These are phyloP conservation scores for Capsicum pubescens DNA, from an alignment of 257 asterid genomes.

Conservation along the genomic window DNA sequence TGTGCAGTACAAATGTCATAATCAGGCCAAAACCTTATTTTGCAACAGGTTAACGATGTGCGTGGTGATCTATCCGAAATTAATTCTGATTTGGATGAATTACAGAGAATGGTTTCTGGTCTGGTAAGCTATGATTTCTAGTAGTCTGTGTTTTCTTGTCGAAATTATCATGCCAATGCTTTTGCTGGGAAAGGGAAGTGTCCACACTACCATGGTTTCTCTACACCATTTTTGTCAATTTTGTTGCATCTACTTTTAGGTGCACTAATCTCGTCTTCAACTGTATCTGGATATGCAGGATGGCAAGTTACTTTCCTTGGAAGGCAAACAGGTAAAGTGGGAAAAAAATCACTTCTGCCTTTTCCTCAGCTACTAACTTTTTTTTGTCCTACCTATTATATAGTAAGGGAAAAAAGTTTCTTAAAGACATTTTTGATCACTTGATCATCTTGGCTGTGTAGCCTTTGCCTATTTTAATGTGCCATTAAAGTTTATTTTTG, in stretches of 20 bases:
- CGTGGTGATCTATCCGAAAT: conserved; percentile 34
- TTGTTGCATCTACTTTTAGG: conserved; percentile 1
- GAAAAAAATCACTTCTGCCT: not conserved
- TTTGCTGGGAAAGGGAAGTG: not conserved
- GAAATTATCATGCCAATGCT: not conserved
- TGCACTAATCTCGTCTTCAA: conserved; percentile 8
- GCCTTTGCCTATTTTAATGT: not conserved
- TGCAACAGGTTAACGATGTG: conserved; percentile 32
- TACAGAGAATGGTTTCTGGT: conserved; percentile 31
- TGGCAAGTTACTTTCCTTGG: conserved; percentile 68
- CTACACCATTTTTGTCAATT: not conserved
- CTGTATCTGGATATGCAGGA: conserved; percentile 54
- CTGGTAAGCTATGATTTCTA: conserved; percentile 23
- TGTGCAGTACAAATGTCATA: not conserved
- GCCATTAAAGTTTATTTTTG: not conserved
- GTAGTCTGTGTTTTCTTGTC: not conserved
- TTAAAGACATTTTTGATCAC: not conserved
- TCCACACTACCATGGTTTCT: not conserved
- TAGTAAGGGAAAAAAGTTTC: not conserved
- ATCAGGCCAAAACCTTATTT: not conserved
- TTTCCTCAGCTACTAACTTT: not conserved
- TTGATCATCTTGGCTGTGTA: not conserved
- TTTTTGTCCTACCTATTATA: conserved; percentile 11
- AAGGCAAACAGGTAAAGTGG: conserved; percentile 72
- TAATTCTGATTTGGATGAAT: conserved; percentile 30